Evolutionary conservation across 768 basidiomycete genomes (phyloP).

Genomic region (Mycena sanguinolenta): DNA sequence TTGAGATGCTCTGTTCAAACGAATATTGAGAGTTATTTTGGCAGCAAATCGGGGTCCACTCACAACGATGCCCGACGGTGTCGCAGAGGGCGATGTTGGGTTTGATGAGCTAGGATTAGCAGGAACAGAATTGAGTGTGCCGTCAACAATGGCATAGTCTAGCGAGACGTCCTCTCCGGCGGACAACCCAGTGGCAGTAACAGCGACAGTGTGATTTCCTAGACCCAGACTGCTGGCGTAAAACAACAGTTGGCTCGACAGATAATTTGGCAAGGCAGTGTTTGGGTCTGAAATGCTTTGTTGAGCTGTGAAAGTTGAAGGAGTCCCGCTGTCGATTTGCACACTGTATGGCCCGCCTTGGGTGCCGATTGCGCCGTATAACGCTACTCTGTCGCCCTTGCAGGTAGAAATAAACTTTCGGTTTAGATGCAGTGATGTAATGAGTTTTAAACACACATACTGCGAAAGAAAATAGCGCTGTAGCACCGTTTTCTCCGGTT

Average conservation of each 20-base stretch:
- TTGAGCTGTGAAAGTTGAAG: neutral
- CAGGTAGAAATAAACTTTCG: neutral
- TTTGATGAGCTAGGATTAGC: neutral
- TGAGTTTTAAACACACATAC: neutral
- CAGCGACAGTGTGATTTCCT: slow-evolving; percentile 11
- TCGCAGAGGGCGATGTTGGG: neutral
- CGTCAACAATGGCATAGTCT: too few species aligned
- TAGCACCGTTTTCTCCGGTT: slow-evolving; percentile 1
- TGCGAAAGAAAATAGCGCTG: neutral
- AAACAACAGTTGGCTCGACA: slow-evolving; percentile 4
- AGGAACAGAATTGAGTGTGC: neutral
- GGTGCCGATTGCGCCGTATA: slow-evolving; percentile 20
- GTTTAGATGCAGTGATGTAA: neutral
- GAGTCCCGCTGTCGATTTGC: slow-evolving; percentile 4
- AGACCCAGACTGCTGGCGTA: neutral
- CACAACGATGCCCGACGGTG: too few species aligned
- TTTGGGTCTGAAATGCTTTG: neutral
- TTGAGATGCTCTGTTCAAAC: neutral
- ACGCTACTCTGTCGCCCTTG: slow-evolving; percentile 25
- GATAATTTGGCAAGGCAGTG: neutral
- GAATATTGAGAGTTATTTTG: neutral
- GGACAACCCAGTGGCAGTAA: neutral
- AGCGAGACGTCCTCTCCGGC: neutral
- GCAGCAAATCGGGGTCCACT: too few species aligned
- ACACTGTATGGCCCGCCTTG: slow-evolving; percentile 15